Evolutionary conservation across 805 yeast genomes (phyloP).

Genomic region (Helenozyma rhizophorensis): DNA sequence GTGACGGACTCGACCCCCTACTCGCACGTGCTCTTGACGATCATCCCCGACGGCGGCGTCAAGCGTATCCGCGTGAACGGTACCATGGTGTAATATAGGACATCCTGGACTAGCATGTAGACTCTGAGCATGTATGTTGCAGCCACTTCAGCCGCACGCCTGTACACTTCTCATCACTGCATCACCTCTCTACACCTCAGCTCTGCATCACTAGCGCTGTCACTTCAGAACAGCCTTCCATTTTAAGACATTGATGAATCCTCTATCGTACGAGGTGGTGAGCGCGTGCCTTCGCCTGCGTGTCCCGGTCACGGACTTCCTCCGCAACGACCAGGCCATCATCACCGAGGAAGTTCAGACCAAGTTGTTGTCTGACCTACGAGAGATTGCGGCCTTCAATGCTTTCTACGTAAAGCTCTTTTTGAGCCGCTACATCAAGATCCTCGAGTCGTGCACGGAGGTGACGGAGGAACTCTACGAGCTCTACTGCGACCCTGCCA

Average conservation of each 20-base stretch:
- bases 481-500: slow-evolving; percentile 25
- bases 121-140: too few species aligned
- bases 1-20: slow-evolving; percentile 28
- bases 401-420: slow-evolving; percentile 48
- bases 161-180: too few species aligned
- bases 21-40: slow-evolving; percentile 73
- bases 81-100: slow-evolving; percentile 28
- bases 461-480: slow-evolving; percentile 43
- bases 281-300: slow-evolving; percentile 15
- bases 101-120: too few species aligned
- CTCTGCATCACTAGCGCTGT: too few species aligned
- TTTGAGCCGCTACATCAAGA: slow-evolving; percentile 37
- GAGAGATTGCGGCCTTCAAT: slow-evolving; percentile 32
- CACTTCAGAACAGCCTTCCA: too few species aligned
- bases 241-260: too few species aligned
- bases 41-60: slow-evolving; percentile 96
- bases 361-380: slow-evolving; percentile 15
- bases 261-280: slow-evolving; percentile 3
- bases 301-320: slow-evolving; percentile 17
- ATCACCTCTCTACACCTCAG: too few species aligned
- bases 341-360: slow-evolving; percentile 20
- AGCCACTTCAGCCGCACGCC: too few species aligned
- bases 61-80: slow-evolving; percentile 88
- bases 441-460: slow-evolving; percentile 27
- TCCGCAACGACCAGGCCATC: slow-evolving; percentile 8